Conservation (phyloP, 306 rosid genomes). For the Parietaria judaica region DNA sequence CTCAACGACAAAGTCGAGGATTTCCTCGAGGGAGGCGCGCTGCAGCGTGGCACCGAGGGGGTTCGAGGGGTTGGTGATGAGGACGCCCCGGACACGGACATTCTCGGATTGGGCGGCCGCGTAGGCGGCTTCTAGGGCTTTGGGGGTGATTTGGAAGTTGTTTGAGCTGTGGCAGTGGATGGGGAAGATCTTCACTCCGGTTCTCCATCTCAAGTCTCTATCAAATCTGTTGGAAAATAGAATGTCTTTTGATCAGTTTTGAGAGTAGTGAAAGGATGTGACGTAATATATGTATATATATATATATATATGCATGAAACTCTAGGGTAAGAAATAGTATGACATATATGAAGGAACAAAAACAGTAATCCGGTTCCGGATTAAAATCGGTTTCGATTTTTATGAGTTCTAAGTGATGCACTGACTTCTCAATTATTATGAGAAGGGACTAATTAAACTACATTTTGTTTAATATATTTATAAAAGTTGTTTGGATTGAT, state of each 20-base stretch:
- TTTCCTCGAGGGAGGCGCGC: slow-evolving; percentile 41
- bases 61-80: slow-evolving; percentile 87
- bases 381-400: too few species aligned
- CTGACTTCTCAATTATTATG: too few species aligned
- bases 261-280: neutral
- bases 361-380: too few species aligned
- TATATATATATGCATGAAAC: neutral
- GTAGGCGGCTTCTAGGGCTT: slow-evolving; percentile 66
- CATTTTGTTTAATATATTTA: too few species aligned
- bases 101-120: slow-evolving; percentile 40
- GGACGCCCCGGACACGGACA: slow-evolving; percentile 50
- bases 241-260: neutral
- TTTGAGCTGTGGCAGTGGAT: slow-evolving; percentile 75
- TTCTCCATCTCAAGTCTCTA: slow-evolving; percentile 94
- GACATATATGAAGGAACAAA: too few species aligned
- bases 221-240: slow-evolving; percentile 50
- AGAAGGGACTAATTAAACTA: too few species aligned
- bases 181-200: slow-evolving; percentile 76
- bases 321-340: neutral
- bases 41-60: slow-evolving; percentile 71
- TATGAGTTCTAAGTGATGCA: too few species aligned
- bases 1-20: slow-evolving; percentile 50
- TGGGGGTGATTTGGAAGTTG: slow-evolving; percentile 62
- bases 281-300: neutral
- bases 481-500: neutral